These are phyloP conservation scores for Salvia rosmarinus DNA, from an alignment of 257 asterid genomes.

Conservation along the genomic window DNA sequence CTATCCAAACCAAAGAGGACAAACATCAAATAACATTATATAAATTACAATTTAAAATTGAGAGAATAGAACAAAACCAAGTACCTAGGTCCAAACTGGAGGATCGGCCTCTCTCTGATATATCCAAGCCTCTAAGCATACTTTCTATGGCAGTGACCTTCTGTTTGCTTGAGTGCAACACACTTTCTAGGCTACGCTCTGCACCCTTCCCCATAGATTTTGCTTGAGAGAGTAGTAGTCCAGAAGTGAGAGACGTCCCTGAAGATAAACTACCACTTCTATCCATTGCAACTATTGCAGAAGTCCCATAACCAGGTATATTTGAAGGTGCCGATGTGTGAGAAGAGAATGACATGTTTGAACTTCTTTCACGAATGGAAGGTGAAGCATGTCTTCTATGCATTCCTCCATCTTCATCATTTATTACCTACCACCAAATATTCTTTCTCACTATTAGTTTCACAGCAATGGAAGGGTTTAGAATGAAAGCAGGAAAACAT, in stretches of 20 bases:
- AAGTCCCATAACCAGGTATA: slow-evolving; percentile 92
- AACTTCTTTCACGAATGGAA: slow-evolving; percentile 86
- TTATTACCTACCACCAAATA: slow-evolving; percentile 62
- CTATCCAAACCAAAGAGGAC: slow-evolving; percentile 12
- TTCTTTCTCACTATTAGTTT: slow-evolving; percentile 34
- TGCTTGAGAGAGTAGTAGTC: slow-evolving; percentile 72
- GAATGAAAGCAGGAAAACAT: slow-evolving; percentile 18
- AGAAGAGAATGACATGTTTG: slow-evolving; percentile 59
- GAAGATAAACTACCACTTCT: slow-evolving; percentile 77
- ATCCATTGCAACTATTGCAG: slow-evolving; percentile 98
- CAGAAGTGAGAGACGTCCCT: slow-evolving; percentile 70
- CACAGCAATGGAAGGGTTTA: slow-evolving; percentile 21
- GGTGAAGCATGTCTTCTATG: slow-evolving; percentile 97
- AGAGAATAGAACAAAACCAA: slow-evolving; percentile 38
- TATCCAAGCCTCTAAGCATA: slow-evolving; percentile 88
- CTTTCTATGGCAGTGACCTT: slow-evolving; percentile 98
- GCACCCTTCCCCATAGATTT: slow-evolving; percentile 65
- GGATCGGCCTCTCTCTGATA: slow-evolving; percentile 78
- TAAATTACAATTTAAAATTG: neutral
- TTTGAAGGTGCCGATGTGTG: slow-evolving; percentile 70
- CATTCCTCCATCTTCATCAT: slow-evolving; percentile 97
- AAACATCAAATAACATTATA: neutral
- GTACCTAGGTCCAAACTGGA: slow-evolving; percentile 99
- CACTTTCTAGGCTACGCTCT: slow-evolving; percentile 96
- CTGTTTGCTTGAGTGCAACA: slow-evolving; percentile 93